phyloP scores from a whole-genome alignment of 768 basidiomycete species.

The Boletus subparvulus region DNA sequence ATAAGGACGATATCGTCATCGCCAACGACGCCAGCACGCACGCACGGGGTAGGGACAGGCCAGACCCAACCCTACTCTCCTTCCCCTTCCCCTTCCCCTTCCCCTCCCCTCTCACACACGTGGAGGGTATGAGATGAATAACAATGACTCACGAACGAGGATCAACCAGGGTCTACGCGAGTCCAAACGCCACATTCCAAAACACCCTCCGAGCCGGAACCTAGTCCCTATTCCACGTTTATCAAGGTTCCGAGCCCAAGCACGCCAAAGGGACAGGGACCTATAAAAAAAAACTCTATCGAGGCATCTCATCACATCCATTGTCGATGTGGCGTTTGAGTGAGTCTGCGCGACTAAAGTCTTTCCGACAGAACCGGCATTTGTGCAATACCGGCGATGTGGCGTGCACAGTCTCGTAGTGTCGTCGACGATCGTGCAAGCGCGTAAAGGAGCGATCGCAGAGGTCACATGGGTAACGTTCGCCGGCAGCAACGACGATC shows the following conservation, averaged over 20 bases:
- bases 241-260: constrained; percentile 11
- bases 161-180: constrained; percentile 9
- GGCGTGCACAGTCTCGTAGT: constrained; percentile 75
- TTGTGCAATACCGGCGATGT: constrained; percentile 62
- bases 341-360: constrained; percentile 77
- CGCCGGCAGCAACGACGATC: constrained; percentile 35
- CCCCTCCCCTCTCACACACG: constrained; percentile 3
- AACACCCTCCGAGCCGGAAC: constrained; percentile 8
- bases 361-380: constrained; percentile 73
- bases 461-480: constrained; percentile 69
- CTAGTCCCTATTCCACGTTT: constrained; percentile 14
- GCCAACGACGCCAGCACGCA: constrained; percentile 2
- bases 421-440: constrained; percentile 78
- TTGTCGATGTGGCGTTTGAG: constrained; percentile 82
- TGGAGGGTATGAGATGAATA: constrained; percentile 11
- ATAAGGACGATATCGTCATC: background rate
- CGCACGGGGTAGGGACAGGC: background rate
- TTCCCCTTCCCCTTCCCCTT: background rate
- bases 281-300: constrained; percentile 23
- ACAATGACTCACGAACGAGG: constrained; percentile 17
- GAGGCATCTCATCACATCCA: constrained; percentile 67
- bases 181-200: constrained; percentile 15
- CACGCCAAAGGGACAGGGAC: constrained; percentile 1
- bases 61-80: background rate
- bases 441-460: constrained; percentile 81